Percentiles rank a stretch among this genome's conserved stretches.
These are phyloP conservation scores for Omphalotus guepiniiformis DNA, from an alignment of 768 basidiomycete species.

Conservation along the genomic window DNA sequence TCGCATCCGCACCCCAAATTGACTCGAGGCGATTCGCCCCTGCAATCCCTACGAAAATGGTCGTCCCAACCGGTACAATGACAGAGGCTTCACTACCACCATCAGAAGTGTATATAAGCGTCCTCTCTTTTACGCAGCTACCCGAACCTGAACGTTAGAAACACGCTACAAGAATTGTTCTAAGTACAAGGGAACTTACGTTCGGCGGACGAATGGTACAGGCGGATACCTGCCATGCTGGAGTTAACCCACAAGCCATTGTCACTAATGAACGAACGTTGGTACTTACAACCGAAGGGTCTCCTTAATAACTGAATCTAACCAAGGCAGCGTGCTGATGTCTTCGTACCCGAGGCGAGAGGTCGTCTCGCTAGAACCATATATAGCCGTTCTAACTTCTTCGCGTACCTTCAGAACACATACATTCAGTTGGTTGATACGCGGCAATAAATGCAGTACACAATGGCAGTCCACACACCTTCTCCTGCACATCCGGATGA, in stretches of 20 bases:
- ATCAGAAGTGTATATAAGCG: constrained; percentile 18
- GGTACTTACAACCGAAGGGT: constrained; percentile 37
- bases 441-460: background rate
- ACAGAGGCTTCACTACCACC: constrained; percentile 16
- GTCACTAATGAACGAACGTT: background rate
- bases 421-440: background rate
- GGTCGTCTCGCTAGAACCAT: too few species aligned
- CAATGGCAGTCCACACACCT: background rate
- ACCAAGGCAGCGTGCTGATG: constrained; percentile 31
- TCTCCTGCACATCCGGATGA: constrained; percentile 34
- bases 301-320: constrained; percentile 45
- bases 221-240: constrained; percentile 35
- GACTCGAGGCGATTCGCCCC: constrained; percentile 44
- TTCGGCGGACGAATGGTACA: constrained; percentile 41
- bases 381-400: constrained; percentile 30
- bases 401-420: constrained; percentile 21
- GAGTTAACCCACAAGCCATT: too few species aligned
- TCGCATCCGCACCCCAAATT: constrained; percentile 46
- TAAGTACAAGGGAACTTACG: constrained; percentile 24
- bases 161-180: background rate
- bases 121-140: constrained; percentile 39
- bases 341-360: constrained; percentile 31
- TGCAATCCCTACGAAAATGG: constrained; percentile 42
- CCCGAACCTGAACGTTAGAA: constrained; percentile 13
- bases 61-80: constrained; percentile 43